Evolutionary conservation across 2,329 filamentous ascomycete genomes (phyloP), one percentile per base, ranked within the genome.

Genomic region (Cercospora beticola): DNA sequence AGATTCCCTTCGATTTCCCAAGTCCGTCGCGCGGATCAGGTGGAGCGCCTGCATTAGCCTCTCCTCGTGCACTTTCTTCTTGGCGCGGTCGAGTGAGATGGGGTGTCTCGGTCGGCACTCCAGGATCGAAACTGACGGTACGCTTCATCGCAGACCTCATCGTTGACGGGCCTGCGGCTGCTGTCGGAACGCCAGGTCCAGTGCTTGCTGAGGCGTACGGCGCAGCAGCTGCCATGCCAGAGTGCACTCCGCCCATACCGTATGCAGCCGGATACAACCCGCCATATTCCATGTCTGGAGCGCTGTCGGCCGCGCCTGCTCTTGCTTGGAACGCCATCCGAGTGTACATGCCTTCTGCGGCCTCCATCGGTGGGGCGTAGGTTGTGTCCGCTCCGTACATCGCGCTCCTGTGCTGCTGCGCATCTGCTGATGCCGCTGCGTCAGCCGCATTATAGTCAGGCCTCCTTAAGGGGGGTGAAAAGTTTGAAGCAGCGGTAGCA

Each of bases 51-150:
- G 70, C 70, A 28, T 66, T 67, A 1, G 68, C 46, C 30, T 70
- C 71, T 28, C 66, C 70, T 46, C 71, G 62, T 23, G 67, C 66
- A 43, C 59, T 61, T 54, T 70, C 70, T 49, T 70, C 71, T 28
- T 64, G 63, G 26, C 71, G 67, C n/a, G 71, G 63, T 23, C 69
- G 62, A 4, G 67, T 57, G 16, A 72, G 40, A 64, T 56, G 62
- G 12, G 46, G 46, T 26, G 43, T 56, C 26, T 64, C 60, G n/a
- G 40, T 52, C 4, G 57, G 61, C 4, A 57, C 65, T 28, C 65
- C 62, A 23, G 71, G 56, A 21, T 64, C 46, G 18, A 72, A 68
- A n/a, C 56, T 64, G 2, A 65, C 66, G n/a, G 58, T 65, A 2
- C 62, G 59, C 52, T 64, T 52, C 60, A 46, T 46, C 4, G 31